Evolutionary conservation across 768 basidiomycete genomes (phyloP), one percentile per base, ranked within the genome.

Genomic region (Lactifluus subvellereus): DNA sequence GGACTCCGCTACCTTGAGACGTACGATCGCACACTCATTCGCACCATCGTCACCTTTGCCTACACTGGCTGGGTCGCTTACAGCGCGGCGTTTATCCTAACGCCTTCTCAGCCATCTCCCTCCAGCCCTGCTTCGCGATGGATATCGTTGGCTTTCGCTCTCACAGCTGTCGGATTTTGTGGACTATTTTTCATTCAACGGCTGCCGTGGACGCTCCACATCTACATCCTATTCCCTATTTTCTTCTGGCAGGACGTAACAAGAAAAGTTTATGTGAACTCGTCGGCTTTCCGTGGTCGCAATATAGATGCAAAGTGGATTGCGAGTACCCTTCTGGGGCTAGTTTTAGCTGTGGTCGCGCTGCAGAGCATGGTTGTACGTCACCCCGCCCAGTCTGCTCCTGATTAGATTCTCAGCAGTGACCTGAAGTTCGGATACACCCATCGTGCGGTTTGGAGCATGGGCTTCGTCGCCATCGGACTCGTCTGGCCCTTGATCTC

Each of bases 1-100:
- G 91, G 90, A 0, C 73, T 91, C 37, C 83, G 85, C 35, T 93
- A 93, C 69, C 80, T 93, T 5, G 88, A 93, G 72, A 92, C 89
- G 71, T 83, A 60, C 71, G 90, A 94, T 70, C 84, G 89, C 18
- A 76, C 82, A 35, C 73, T 93, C 50, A 86, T 94, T 33, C 82
- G 85, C 16, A 74, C 70, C 3, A 84, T 94, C 65, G 91, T 92
- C 55, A 80, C 80, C 1, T 70, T 79, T 7, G 90, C 89, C 1
- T 94, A 94, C 72, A 71, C 80, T 3, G 90, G 90, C 57, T 94
- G 91, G 89, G 83, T 83, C 20, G 84, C 83, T 1, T 92, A 84
- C 71, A 77, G 83, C 6, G 82, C 84, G 0, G 71, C 84, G 6
- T 84, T 78, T 48, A 77, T 91, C 6, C 74, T 88, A 57, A 76